Percentiles rank a stretch among this genome's conserved stretches.
phyloP scores from a whole-genome alignment of 441 rosid genomes.

The Daphne laureola region DNA sequence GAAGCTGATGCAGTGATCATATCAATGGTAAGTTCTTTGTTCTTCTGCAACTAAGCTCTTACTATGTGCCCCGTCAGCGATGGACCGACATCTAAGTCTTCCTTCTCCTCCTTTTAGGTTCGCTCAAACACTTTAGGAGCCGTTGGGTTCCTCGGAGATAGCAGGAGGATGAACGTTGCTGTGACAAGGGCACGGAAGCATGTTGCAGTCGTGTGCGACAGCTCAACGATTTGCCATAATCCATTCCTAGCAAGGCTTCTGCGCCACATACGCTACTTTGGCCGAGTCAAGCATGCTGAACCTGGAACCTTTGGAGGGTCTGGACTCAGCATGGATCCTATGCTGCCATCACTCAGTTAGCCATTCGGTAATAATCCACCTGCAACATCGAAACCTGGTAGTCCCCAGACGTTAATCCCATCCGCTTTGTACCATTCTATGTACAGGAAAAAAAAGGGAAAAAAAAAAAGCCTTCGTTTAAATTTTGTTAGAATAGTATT shows the following conservation, averaged over 20 bases:
- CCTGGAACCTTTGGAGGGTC: conserved; percentile 81
- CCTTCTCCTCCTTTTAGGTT: conserved; percentile 37
- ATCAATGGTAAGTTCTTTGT: conserved; percentile 63
- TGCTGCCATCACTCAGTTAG: conserved; percentile 78
- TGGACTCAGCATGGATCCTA: conserved; percentile 89
- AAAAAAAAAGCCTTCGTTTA: too few relatives aligned
- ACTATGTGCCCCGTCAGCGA: too few relatives aligned
- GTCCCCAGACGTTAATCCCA: neutral
- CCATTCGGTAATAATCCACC: too few relatives aligned
- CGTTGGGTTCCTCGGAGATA: conserved; percentile 92
- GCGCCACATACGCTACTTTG: conserved; percentile 84
- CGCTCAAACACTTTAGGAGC: conserved; percentile 91
- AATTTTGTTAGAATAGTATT: too few relatives aligned
- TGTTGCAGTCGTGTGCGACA: conserved; percentile 87
- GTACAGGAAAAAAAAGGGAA: conserved; percentile 14
- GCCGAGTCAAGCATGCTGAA: conserved; percentile 84
- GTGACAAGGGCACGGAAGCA: conserved; percentile 89
- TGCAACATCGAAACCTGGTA: too few relatives aligned
- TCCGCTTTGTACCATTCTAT: conserved; percentile 14
- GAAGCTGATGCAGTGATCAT: conserved; percentile 96
- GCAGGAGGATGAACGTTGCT: conserved; percentile 90
- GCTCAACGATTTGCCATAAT: conserved; percentile 93
- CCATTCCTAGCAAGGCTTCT: conserved; percentile 82
- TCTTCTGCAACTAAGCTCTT: too few relatives aligned
- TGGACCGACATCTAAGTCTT: too few relatives aligned